phyloP scores from a whole-genome alignment of 139 green algal species.

The Asterochloris sp. region DNA sequence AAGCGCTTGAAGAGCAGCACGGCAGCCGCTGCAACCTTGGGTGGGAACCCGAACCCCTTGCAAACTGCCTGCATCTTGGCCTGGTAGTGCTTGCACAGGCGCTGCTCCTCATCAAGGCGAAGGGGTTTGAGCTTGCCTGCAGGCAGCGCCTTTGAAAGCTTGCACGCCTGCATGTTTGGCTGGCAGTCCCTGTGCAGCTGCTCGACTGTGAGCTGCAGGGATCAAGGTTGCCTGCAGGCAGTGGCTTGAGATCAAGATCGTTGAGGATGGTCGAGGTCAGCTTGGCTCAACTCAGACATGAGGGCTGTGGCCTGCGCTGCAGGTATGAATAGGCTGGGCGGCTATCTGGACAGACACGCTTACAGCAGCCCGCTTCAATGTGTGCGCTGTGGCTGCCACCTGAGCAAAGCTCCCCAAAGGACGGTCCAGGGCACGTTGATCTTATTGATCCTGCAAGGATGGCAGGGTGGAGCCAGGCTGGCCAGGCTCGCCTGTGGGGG shows the following conservation, averaged over 20 bases:
- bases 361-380: no score
- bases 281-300: not conserved
- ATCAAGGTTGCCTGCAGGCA: not conserved
- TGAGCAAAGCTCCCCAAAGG: no score
- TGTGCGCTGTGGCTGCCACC: no score
- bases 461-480: no score
- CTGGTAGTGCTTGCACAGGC: conserved; percentile 49
- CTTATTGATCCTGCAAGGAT: no score
- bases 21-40: conserved; percentile 63
- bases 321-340: not conserved
- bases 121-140: conserved; percentile 7
- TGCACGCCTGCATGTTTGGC: not conserved
- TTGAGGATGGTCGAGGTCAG: not conserved
- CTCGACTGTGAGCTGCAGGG: not conserved
- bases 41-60: conserved; percentile 42
- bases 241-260: not conserved
- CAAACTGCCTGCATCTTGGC: conserved; percentile 43
- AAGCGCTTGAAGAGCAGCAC: conserved; percentile 74
- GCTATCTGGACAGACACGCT: no score
- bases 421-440: no score
- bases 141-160: not conserved
- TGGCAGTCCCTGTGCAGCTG: not conserved
- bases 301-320: not conserved
- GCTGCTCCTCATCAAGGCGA: conserved; percentile 34
- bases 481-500: not conserved